phyloP scores from a whole-genome alignment of 345 rosid species.

The Euphorbia peplus region DNA sequence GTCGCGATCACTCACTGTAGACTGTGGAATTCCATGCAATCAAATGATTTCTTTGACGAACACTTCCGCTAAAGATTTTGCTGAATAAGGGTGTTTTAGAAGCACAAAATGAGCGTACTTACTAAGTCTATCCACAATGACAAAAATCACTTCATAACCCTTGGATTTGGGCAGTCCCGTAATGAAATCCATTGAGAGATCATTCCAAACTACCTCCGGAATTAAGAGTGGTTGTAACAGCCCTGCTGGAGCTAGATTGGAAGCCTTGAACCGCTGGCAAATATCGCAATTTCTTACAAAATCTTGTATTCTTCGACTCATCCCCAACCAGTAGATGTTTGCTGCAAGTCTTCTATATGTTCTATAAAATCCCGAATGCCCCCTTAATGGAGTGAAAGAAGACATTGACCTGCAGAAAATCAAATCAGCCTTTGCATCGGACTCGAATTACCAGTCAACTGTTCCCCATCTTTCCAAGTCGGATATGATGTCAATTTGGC shows the following conservation, averaged over 20 bases:
- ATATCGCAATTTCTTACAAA: not conserved
- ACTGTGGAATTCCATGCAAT: not conserved
- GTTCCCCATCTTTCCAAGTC: not conserved
- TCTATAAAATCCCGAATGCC: not conserved
- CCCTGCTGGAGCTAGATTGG: no score
- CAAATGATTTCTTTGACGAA: not conserved
- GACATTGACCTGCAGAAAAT: not conserved
- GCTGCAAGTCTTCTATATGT: not conserved
- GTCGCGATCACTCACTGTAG: not conserved
- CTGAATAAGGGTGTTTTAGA: not conserved
- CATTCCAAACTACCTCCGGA: no score
- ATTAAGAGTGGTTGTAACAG: no score
- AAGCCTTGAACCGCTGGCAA: no score
- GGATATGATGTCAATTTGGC: not conserved
- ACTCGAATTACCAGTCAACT: not conserved
- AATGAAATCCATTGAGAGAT: no score
- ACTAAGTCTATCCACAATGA: not conserved
- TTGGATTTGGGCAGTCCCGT: not conserved
- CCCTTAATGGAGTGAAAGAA: not conserved
- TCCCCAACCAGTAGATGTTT: not conserved
- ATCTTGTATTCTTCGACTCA: not conserved
- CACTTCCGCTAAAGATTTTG: rapidly evolving
- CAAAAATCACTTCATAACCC: not conserved
- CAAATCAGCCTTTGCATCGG: not conserved
- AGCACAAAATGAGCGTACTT: not conserved